phyloP scores from a whole-genome alignment of 257 asterid species.

The Petrea volubilis region DNA sequence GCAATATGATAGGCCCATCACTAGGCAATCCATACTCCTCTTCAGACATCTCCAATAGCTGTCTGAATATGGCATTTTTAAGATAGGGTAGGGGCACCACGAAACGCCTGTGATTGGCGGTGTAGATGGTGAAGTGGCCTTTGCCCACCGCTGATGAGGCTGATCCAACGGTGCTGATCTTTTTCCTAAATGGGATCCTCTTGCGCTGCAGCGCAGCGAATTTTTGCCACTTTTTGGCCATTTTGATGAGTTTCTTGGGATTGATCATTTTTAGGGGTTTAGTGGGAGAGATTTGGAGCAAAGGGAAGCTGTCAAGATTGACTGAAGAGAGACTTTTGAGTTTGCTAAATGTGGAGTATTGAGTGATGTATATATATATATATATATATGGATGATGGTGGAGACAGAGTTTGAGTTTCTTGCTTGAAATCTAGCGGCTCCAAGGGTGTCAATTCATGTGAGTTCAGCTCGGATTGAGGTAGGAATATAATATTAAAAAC shows the following conservation, averaged over 20 bases:
- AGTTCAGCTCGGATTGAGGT: too few relatives aligned
- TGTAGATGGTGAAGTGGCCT: conserved; percentile 24
- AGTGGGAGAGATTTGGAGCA: background rate
- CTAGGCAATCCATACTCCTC: conserved; percentile 39
- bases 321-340: too few relatives aligned
- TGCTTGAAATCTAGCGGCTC: conserved; percentile 16
- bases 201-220: conserved; percentile 17
- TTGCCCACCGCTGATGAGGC: background rate
- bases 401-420: conserved; percentile 9
- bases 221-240: conserved; percentile 38
- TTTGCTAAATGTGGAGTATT: too few relatives aligned
- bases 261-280: conserved; percentile 26
- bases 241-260: conserved; percentile 26
- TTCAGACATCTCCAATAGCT: conserved; percentile 38
- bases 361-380: background rate
- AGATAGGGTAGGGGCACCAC: conserved; percentile 37
- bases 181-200: conserved; percentile 9
- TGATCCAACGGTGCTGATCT: background rate
- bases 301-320: background rate
- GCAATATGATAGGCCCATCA: conserved; percentile 34
- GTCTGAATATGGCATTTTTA: conserved; percentile 20
- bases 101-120: conserved; percentile 27
- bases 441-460: too few relatives aligned
- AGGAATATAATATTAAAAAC: too few relatives aligned
- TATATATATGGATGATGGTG: conserved; percentile 17